Percentiles rank a stretch among this genome's conserved stretches.
Evolutionary conservation across 208 protist species (phyloP).

Genomic region (Leishmania turanica): DNA sequence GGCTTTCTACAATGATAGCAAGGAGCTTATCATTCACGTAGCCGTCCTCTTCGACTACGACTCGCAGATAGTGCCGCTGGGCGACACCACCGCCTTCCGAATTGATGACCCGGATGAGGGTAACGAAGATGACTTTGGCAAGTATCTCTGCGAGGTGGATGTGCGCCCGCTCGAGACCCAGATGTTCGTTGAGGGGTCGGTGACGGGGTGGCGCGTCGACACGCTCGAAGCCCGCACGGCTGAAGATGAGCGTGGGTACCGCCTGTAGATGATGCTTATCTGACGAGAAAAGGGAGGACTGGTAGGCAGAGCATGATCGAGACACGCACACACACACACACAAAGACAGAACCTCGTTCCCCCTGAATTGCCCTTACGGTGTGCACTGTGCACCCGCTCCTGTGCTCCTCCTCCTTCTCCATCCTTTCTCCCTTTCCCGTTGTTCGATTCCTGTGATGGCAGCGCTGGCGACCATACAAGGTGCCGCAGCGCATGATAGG

Average conservation of each 20-base stretch:
- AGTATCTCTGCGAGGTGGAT: constrained; percentile 82
- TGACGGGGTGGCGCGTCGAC: constrained; percentile 81
- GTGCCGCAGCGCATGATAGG: background rate
- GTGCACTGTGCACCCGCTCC: background rate
- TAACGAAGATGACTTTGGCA: constrained; percentile 75
- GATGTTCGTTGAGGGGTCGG: constrained; percentile 70
- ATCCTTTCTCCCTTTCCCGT: background rate
- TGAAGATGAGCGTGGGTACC: constrained; percentile 59
- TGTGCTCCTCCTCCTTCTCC: background rate
- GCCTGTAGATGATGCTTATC: constrained; percentile 40
- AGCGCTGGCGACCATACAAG: background rate
- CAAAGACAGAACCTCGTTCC: background rate
- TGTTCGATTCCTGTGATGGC: background rate
- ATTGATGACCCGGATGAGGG: constrained; percentile 79
- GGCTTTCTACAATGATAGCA: constrained; percentile 87
- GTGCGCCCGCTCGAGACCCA: constrained; percentile 65
- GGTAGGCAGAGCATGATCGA: background rate
- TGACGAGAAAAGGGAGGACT: no score
- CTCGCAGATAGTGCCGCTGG: constrained; percentile 74
- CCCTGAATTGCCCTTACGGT: background rate
- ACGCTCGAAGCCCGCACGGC: constrained; percentile 73
- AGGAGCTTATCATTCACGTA: constrained; percentile 71
- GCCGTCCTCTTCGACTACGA: constrained; percentile 87
- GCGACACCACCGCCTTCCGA: constrained; percentile 66
- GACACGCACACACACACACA: background rate